A percentile compares a stretch with the other conserved stretches of the same genome.
phyloP scores from a whole-genome alignment of 1,284 basidiomycete species.

The Cutaneotrichosporon sp. region DNA sequence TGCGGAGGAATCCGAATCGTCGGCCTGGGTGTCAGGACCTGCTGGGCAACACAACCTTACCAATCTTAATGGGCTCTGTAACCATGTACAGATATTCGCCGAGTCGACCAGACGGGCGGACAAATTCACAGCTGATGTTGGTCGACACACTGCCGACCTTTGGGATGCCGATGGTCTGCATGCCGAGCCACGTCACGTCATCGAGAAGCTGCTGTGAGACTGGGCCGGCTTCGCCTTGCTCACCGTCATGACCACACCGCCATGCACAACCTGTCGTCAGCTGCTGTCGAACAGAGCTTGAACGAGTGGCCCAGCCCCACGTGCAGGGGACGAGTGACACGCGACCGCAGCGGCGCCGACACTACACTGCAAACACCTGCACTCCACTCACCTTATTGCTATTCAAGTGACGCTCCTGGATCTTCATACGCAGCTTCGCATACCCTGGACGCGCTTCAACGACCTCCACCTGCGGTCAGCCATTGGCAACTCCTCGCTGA shows the following conservation, averaged over 20 bases:
- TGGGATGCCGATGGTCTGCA: slow-evolving; percentile 10
- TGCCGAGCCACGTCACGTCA: slow-evolving; percentile 14
- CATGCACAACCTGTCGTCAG: slow-evolving; percentile 11
- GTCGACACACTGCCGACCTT: slow-evolving; percentile 4
- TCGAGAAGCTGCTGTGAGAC: slow-evolving; percentile 16
- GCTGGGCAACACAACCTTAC: slow-evolving; percentile 5
- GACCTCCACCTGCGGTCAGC: slow-evolving; percentile 11
- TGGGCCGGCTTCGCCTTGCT: not conserved
- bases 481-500: not conserved
- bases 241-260: slow-evolving; percentile 17
- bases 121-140: slow-evolving; percentile 17
- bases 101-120: slow-evolving; percentile 9
- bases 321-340: too few species aligned
- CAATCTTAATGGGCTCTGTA: slow-evolving; percentile 9
- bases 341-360: too few species aligned
- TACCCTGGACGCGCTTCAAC: slow-evolving; percentile 14
- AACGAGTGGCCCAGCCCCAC: too few species aligned
- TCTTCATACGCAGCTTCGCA: slow-evolving; percentile 1
- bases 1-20: slow-evolving; percentile 12
- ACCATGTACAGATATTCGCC: slow-evolving; percentile 12
- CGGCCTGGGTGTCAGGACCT: slow-evolving; percentile 5
- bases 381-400: slow-evolving; percentile 5
- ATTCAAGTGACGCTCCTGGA: slow-evolving; percentile 11
- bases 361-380: not conserved
- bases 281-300: too few species aligned